phyloP scores from a whole-genome alignment of 2,329 filamentous ascomycete genomes.

The Arthroderma sp. region DNA sequence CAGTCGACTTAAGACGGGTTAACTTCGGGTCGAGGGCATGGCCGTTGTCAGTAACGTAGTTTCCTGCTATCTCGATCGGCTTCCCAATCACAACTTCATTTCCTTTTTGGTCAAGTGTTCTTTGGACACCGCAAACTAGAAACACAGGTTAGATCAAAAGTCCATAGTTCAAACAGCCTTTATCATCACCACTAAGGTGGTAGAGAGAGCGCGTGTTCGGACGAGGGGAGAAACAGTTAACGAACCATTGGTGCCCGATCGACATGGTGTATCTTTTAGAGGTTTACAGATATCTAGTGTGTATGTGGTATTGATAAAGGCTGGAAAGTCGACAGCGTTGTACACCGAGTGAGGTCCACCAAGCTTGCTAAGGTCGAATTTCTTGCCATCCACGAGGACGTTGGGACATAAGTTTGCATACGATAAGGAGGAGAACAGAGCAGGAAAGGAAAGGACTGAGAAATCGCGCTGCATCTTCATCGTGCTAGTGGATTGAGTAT shows the following conservation, averaged over 20 bases:
- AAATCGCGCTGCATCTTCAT: conserved; percentile 7
- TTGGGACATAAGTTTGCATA: conserved; percentile 14
- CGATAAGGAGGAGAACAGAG: conserved; percentile 10
- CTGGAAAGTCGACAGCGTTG: conserved; percentile 11
- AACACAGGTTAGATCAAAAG: not conserved
- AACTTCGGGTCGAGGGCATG: conserved; percentile 42
- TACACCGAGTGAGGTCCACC: conserved; percentile 15
- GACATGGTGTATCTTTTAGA: conserved; percentile 39
- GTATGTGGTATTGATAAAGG: conserved; percentile 59
- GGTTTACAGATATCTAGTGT: conserved; percentile 64
- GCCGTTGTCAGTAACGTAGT: conserved; percentile 13
- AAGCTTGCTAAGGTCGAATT: conserved; percentile 17
- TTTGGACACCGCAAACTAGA: conserved; percentile 13
- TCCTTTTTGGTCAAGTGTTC: conserved; percentile 11
- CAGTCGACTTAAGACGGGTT: conserved; percentile 46
- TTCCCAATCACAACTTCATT: conserved; percentile 13
- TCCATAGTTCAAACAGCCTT: no score
- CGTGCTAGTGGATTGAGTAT: not conserved
- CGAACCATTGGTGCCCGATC: conserved; percentile 9
- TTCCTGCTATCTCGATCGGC: conserved; percentile 20
- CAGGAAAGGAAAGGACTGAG: conserved; percentile 9
- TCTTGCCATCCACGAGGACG: conserved; percentile 16
- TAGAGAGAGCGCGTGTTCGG: no score
- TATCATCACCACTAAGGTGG: no score
- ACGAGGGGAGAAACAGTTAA: not conserved